Base-by-base conservation (phyloP, 2,329 filamentous ascomycete genomes). In the Xylariomycetidae sp. region DNA sequence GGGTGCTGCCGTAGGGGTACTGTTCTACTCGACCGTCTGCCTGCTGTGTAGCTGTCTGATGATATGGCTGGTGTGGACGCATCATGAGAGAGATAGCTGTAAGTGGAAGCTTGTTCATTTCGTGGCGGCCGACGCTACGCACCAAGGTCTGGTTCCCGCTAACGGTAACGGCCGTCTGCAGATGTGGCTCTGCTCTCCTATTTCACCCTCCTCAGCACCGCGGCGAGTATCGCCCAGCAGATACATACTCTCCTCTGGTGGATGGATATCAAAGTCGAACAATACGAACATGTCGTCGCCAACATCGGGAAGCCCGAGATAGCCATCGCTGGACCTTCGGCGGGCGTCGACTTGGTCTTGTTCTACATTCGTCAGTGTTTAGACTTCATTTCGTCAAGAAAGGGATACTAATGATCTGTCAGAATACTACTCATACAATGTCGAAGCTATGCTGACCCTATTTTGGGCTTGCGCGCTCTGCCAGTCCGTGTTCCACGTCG, bases 341-440 rank as follows among this genome's bases (percentile, higher is more conserved):
- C 54, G 5, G 61, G 59, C 4, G 26, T 64, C 4, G 68, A 71
- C 33, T 50, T 64, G 6, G 53, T 59, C 0, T 49, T 73, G 3
- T 72, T 64, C 41, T 70, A 66, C 36, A 69, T 72, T 38, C 69
- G 68, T 70, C 50, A 31, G 66, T 54, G n/a, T n/a, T n/a, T n/a
- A n/a, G n/a, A n/a, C n/a, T n/a, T n/a, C n/a, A n/a, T n/a, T n/a
- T n/a, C n/a, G n/a, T n/a, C n/a, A n/a, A n/a, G n/a, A n/a, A n/a
- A n/a, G n/a, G n/a, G n/a, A n/a, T n/a, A n/a, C n/a, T n/a, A n/a
- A n/a, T n/a, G n/a, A n/a, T n/a, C n/a, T n/a, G n/a, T n/a, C 30
- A 72, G 69, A 72, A 45, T 70, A 64, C 31, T 71, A 70, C 38
- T 60, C 58, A 18, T 72, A 72, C 44, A 71, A 69, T 49, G 64